Evolutionary conservation across 2,329 filamentous ascomycete species (phyloP).

Genomic region (Cercospora nicotianae): DNA sequence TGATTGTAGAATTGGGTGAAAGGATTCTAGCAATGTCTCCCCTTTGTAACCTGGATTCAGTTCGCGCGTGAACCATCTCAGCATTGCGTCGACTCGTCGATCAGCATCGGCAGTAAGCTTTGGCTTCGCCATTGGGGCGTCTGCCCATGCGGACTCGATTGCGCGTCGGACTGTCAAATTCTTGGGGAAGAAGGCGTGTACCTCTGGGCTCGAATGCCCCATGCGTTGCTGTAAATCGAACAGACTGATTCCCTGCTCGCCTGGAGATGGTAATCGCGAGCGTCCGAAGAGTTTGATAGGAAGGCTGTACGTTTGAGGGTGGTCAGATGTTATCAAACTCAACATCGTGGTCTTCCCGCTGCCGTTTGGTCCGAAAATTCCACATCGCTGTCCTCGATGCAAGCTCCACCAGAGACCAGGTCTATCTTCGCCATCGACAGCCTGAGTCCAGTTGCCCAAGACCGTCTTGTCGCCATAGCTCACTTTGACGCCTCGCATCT

Average conservation of each 20-base stretch:
- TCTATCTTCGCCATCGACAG: conserved; percentile 48
- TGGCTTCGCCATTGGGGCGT: conserved; percentile 76
- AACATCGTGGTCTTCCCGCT: conserved; percentile 95
- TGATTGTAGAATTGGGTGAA: conserved; percentile 5
- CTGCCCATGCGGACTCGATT: conserved; percentile 84
- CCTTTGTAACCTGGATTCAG: conserved; percentile 57
- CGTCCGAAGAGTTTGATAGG: conserved; percentile 84
- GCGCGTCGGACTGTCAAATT: conserved; percentile 70
- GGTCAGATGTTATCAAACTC: conserved; percentile 89
- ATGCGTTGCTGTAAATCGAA: conserved; percentile 90
- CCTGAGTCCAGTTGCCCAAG: conserved; percentile 76
- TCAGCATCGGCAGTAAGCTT: conserved; percentile 59
- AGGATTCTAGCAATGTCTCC: conserved; percentile 16
- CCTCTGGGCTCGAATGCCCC: conserved; percentile 90
- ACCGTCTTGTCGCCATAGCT: conserved; percentile 75
- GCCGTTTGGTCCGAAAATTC: conserved; percentile 87
- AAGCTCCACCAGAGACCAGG: conserved; percentile 79
- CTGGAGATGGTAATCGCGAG: conserved; percentile 72
- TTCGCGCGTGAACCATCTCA: conserved; percentile 77
- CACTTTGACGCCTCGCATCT: conserved; percentile 84
- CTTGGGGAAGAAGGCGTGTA: conserved; percentile 88
- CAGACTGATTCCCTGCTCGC: conserved; percentile 73
- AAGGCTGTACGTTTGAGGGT: conserved; percentile 88
- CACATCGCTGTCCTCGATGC: conserved; percentile 81
- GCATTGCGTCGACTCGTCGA: conserved; percentile 64